Evolutionary conservation across 2,329 filamentous ascomycete genomes (phyloP), one percentile per base, ranked within the genome.

Genomic region (Sporothrix curviconia): DNA sequence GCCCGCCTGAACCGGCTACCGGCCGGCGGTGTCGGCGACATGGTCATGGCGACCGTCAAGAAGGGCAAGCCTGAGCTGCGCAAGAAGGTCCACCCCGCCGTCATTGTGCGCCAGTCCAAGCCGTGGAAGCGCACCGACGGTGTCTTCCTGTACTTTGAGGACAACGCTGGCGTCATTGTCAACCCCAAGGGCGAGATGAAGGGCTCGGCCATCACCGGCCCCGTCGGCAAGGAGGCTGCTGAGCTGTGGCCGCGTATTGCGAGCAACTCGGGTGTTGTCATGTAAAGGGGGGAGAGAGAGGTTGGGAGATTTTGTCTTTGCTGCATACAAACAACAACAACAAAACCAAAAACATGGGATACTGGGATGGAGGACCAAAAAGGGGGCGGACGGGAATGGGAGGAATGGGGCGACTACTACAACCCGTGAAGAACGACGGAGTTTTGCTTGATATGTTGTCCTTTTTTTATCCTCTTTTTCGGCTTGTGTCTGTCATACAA

Each of bases 161-260:
- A 99, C 81, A 99, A 99, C 79, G 94, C 94, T 76, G 94, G 94
- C 86, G 94, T 99, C 72, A 99, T 99, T 73, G 94, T 99, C 84
- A 99, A 99, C 85, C 91, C 92, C 79, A 99, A 99, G 89, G 94
- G 94, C 81, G 94, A 99, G 83, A 99, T 99, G 94, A 99, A 99
- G 89, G 94, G 94, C 75, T 96, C 91, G 66, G 94, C 94, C 77
- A 99, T 99, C 77, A 99, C 94, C 70, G 94, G 94, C 70, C 94
- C 94, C 70, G 92, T 99, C 74, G 94, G 92, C 78, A 99, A 99
- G 88, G 94, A 99, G 83, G 94, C 94, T 76, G 94, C 94, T 77
- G 94, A 99, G 83, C 85, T 99, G 72, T 99, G 94, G 94, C 94
- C 94, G 88, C 92, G 92, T 96, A 97, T 97, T 80, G 94, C 94